These are phyloP conservation scores for Phanerodontia chrysosporium DNA, from an alignment of 768 basidiomycete genomes.

Conservation along the genomic window DNA sequence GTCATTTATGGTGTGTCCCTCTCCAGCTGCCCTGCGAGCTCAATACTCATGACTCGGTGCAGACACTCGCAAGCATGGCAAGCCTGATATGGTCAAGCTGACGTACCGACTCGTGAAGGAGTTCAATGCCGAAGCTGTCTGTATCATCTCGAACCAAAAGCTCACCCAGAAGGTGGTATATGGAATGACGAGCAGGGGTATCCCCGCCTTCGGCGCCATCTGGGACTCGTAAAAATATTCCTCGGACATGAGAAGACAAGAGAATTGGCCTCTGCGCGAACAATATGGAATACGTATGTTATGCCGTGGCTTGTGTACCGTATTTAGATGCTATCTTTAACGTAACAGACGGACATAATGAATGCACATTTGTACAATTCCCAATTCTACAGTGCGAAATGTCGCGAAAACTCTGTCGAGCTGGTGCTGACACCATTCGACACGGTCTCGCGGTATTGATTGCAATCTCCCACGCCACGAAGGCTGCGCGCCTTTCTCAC, in stretches of 20 bases:
- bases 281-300: too few species aligned
- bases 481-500: not conserved
- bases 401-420: too few species aligned
- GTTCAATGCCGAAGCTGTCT: conserved; percentile 43
- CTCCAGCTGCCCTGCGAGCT: not conserved
- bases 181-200: conserved; percentile 54
- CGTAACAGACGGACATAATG: too few species aligned
- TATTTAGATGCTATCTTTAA: too few species aligned
- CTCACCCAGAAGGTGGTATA: conserved; percentile 55
- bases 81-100: conserved; percentile 35
- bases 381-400: too few species aligned
- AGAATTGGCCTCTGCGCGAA: too few species aligned
- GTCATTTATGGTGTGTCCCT: conserved; percentile 48
- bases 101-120: conserved; percentile 32
- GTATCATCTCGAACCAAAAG: conserved; percentile 56
- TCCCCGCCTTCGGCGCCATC: conserved; percentile 60
- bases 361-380: too few species aligned
- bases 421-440: not conserved
- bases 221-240: conserved; percentile 46
- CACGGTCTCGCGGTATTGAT: not conserved
- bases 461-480: conserved; percentile 1
- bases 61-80: conserved; percentile 33
- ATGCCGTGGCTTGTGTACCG: too few species aligned
- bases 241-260: too few species aligned
- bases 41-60: not conserved